Percentiles rank a stretch among this genome's conserved stretches.
phyloP scores from a whole-genome alignment of 371 early-diverging fungal species.

The Mortierella polycephala region DNA sequence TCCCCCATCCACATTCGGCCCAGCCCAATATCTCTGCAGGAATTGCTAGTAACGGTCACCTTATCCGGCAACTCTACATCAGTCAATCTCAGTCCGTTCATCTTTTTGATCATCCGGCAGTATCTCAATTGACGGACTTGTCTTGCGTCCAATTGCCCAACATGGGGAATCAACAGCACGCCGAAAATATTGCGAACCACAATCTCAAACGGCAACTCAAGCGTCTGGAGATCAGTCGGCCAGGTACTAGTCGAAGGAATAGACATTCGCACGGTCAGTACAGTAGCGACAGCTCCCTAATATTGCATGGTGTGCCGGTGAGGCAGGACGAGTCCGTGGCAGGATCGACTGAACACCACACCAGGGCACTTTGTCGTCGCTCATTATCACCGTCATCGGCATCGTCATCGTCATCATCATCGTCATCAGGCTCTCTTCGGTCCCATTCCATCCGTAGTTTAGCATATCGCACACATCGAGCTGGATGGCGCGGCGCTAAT shows the following conservation, averaged over 20 bases:
- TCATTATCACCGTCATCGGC: background rate
- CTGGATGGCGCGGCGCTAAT: background rate
- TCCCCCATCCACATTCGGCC: no score
- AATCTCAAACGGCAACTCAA: constrained; percentile 14
- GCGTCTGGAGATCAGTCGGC: constrained; percentile 15
- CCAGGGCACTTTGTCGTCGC: background rate
- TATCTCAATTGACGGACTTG: constrained; percentile 8
- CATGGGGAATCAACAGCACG: background rate
- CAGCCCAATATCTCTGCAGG: constrained; percentile 3
- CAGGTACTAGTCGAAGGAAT: background rate
- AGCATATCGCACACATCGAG: background rate
- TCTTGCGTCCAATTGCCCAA: constrained; percentile 1
- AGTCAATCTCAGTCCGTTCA: background rate
- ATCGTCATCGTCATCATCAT: background rate
- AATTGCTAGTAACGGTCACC: constrained; percentile 13
- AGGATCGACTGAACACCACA: background rate
- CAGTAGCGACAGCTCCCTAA: background rate
- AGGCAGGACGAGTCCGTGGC: background rate
- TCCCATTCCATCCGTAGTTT: no score
- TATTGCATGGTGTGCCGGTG: background rate
- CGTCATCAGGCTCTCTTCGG: no score
- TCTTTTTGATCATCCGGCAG: constrained; percentile 5
- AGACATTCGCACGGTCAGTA: background rate
- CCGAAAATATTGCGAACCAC: constrained; percentile 9
- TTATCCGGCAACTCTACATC: constrained; percentile 9